Base-by-base conservation (phyloP, 2,329 filamentous ascomycete species). In the Sordariomycetes sp. region DNA sequence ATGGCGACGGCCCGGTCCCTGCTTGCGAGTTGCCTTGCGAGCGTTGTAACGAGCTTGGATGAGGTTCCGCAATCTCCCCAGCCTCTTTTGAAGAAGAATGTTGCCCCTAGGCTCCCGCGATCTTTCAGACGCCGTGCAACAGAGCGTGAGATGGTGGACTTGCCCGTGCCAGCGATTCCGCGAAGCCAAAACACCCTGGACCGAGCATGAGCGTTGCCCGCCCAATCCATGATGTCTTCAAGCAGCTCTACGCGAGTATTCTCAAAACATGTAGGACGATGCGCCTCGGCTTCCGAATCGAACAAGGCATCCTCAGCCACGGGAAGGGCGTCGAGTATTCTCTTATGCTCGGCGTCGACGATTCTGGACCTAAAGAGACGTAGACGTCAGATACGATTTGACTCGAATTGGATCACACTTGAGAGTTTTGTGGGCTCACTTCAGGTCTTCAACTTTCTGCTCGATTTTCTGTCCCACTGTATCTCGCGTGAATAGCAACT, bases 51-150 rank as follows among this genome's bases (percentile, higher is more conserved):
- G 24, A 34, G 21, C 6, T 28, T 19, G 12, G 23, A 10, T 18
- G 17, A n/a, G 3, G 9, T 27, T 2, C 32, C 17, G 8, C 32
- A 25, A 29, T 34, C 32, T 8, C 14, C 10, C 25, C 29, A 23
- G 17, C 32, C 32, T 5, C 32, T 27, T 17, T 34, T 34, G 32
- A 34, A 34, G 18, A 34, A 34, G 32, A 34, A 34, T 23, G 23
- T 34, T 3, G 32, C 32, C 8, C 23, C 32, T 5, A 34, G 24
- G 5, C 25, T 9, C 5, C 17, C 20, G 14, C 19, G n/a, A 6
- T n/a, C 17, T 17, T 14, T 12, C 16, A 34, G 15, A 15, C 12
- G 12, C 14, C 11, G n/a, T 7, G 32, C 23, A 20, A 34, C 12
- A n/a, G 32, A 18, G 10, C 32, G 16, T 6, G 32, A 17, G 6